Evolutionary conservation across 1,284 basidiomycete species (phyloP), one percentile per base, ranked within the genome.

Genomic region (Bjerkandera adusta): DNA sequence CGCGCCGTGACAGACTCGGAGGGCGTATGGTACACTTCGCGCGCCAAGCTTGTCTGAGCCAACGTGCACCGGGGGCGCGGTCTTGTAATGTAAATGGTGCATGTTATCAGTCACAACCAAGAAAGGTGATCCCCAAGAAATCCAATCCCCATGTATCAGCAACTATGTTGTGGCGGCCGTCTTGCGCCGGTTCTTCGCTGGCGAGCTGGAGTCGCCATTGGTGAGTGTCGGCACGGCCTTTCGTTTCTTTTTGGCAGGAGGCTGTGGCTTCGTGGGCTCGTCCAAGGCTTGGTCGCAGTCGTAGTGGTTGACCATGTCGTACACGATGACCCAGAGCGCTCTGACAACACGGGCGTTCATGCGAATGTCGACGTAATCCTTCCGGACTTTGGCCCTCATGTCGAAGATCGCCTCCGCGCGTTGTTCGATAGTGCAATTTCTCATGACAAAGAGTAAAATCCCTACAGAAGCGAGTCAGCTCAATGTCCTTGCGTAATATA

Each of bases 1-100:
- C 72, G 93, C 37, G 79, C 86, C 3, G 76, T 85, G 30, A 89
- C 84, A 47, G 85, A 88, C 44, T 56, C 71, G 0, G 72, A 80
- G 29, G 81, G 83, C n/a, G 62, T 77, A 42, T 87, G 77, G 73
- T 91, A 89, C 61, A 88, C 84, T 1, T 73, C 83, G 2, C 69
- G 87, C 52, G 74, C 75, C 5, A 66, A 62, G 45, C 55, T 58
- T 36, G 50, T 48, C 13, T 52, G 43, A 26, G n/a, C n/a, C n/a
- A n/a, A n/a, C n/a, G n/a, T n/a, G n/a, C n/a, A n/a, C n/a, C n/a
- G 57, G 36, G 38, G 18, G 34, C 7, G 7, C 10, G 20, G 34
- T 15, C 7, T 10, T 8, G n/a, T 36, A 39, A 5, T 22, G 36
- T 41, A 38, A 15, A 47, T 29, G 34, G 10, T 16, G 15, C 21